Conservation (phyloP, 139 green algal genomes). For the Ettlia oleoabundans region DNA sequence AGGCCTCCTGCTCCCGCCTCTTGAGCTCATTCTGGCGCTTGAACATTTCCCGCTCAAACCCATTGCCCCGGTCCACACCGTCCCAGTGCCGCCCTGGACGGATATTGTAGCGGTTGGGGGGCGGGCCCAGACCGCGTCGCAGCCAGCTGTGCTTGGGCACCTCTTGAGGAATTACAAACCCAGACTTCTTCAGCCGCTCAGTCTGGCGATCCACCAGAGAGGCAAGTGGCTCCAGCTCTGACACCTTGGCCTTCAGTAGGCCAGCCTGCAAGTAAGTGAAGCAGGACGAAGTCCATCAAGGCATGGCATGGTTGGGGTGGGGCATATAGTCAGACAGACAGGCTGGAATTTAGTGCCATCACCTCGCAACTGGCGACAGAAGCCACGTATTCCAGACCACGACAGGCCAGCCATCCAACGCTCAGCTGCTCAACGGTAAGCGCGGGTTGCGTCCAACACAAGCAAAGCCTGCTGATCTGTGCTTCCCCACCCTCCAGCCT, state of each 20-base stretch:
- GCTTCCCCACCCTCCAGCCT: too few species aligned
- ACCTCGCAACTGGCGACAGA: too few species aligned
- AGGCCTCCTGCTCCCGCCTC: slow-evolving; percentile 62
- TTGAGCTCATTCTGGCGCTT: slow-evolving; percentile 60
- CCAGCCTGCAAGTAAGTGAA: slow-evolving; percentile 57
- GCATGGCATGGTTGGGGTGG: too few species aligned
- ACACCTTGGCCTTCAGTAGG: slow-evolving; percentile 58
- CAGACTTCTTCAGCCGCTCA: slow-evolving; percentile 63
- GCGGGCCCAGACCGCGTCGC: slow-evolving; percentile 73
- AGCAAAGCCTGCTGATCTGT: too few species aligned
- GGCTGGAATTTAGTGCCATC: too few species aligned
- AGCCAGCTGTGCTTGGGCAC: slow-evolving; percentile 96
- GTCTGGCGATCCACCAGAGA: slow-evolving; percentile 31
- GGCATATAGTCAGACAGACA: too few species aligned
- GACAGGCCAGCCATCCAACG: not conserved
- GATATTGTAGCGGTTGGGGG: slow-evolving; percentile 93
- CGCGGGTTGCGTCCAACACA: too few species aligned
- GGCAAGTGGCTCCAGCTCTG: slow-evolving; percentile 25
- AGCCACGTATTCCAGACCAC: too few species aligned
- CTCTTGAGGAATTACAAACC: slow-evolving; percentile 88
- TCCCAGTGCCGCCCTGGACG: slow-evolving; percentile 96
- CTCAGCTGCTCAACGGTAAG: too few species aligned
- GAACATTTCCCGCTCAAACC: slow-evolving; percentile 91
- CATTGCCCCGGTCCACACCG: slow-evolving; percentile 93
- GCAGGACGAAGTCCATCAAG: too few species aligned